Conservation (phyloP, 345 rosid species). For the Salix koriyanagi region DNA sequence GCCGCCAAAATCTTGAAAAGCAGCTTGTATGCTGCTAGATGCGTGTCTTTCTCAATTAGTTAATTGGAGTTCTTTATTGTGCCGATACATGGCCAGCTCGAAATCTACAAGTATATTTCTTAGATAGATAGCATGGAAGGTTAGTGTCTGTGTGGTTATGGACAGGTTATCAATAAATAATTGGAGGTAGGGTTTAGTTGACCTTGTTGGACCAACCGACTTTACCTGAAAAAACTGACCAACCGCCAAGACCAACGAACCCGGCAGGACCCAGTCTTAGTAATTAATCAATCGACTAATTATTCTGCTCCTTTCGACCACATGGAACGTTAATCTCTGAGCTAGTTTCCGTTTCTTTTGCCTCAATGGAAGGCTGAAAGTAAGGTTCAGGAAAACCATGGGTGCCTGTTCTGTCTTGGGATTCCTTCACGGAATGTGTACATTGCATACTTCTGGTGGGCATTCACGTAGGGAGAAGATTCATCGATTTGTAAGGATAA, state of each 20-base stretch:
- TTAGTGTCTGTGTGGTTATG: background rate
- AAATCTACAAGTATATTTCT: background rate
- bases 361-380: background rate
- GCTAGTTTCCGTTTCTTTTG: background rate
- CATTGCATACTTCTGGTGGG: background rate
- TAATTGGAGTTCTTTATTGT: background rate
- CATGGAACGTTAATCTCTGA: background rate
- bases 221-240: background rate
- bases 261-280: background rate
- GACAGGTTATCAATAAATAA: background rate
- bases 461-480: background rate
- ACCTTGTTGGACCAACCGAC: background rate
- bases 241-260: background rate
- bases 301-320: background rate
- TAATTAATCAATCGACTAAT: background rate
- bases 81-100: too few species aligned
- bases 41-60: background rate
- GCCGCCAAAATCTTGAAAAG: background rate
- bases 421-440: background rate
- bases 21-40: background rate
- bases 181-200: background rate
- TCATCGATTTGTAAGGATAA: background rate
- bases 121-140: background rate
- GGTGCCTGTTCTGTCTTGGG: background rate
- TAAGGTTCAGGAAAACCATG: background rate